phyloP scores from a whole-genome alignment of 345 rosid species.

The Odontarrhena argentea region DNA sequence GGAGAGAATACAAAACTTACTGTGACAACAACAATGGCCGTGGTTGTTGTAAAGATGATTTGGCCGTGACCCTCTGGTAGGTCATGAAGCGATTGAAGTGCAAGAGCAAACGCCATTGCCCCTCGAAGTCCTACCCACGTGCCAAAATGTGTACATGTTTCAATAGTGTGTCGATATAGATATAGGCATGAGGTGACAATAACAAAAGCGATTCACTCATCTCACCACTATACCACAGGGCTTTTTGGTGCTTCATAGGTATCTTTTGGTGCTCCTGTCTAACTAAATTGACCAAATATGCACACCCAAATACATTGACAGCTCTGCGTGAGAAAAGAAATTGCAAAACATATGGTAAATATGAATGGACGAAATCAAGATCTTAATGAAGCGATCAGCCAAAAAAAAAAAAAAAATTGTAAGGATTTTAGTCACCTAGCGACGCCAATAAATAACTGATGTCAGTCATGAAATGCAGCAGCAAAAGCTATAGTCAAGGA shows the following conservation, averaged over 20 bases:
- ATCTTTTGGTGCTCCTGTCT: constrained; percentile 68
- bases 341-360: constrained; percentile 11
- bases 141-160: constrained; percentile 34
- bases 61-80: constrained; percentile 97
- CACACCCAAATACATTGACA: constrained; percentile 87
- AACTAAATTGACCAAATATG: constrained; percentile 77
- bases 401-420: background rate
- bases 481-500: constrained; percentile 53
- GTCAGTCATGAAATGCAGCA: constrained; percentile 28
- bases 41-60: constrained; percentile 92
- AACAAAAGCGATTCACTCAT: constrained; percentile 21
- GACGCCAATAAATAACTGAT: constrained; percentile 70
- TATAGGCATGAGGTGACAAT: constrained; percentile 11
- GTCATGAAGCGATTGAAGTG: constrained; percentile 92
- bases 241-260: constrained; percentile 90
- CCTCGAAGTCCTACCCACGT: constrained; percentile 73
- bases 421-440: constrained; percentile 32
- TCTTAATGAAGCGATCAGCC: constrained; percentile 7
- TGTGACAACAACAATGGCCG: constrained; percentile 90
- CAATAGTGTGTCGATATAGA: constrained; percentile 17
- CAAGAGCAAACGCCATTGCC: constrained; percentile 99
- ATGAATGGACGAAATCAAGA: constrained; percentile 1
- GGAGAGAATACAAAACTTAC: constrained; percentile 42
- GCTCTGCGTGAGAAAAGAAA: constrained; percentile 55
- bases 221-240: constrained; percentile 99